Evolutionary conservation across 805 yeast genomes (phyloP).

Genomic region (Komagataella populi): DNA sequence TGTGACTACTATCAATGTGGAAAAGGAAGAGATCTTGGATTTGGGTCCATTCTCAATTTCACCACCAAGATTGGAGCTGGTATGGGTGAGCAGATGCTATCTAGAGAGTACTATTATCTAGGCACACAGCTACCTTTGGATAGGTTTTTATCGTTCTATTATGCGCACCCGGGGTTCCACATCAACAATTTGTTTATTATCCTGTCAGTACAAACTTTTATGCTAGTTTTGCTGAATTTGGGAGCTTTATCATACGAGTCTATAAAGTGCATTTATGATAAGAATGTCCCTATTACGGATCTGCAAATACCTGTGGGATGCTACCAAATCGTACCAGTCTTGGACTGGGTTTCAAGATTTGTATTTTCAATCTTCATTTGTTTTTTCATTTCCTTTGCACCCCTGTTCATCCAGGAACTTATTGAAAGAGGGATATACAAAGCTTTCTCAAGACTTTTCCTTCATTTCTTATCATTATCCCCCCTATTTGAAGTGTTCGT

Average conservation of each 20-base stretch:
- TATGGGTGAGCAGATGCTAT: constrained; percentile 92
- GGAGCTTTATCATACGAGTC: constrained; percentile 71
- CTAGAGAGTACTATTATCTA: constrained; percentile 82
- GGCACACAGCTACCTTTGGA: constrained; percentile 87
- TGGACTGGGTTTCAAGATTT: constrained; percentile 82
- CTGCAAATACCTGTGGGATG: constrained; percentile 71
- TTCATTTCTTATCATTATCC: constrained; percentile 70
- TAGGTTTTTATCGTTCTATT: constrained; percentile 81
- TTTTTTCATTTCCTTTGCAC: constrained; percentile 83
- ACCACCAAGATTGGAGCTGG: constrained; percentile 96
- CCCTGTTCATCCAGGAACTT: constrained; percentile 75
- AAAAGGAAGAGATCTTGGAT: constrained; percentile 91
- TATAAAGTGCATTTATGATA: constrained; percentile 52
- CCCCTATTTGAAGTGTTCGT: constrained; percentile 93
- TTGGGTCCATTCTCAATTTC: constrained; percentile 82
- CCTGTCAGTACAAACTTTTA: constrained; percentile 75
- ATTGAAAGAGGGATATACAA: constrained; percentile 77
- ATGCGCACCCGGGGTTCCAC: constrained; percentile 96
- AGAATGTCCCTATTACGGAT: constrained; percentile 60
- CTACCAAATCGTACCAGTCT: constrained; percentile 72
- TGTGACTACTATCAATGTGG: constrained; percentile 96
- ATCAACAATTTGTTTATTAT: constrained; percentile 81
- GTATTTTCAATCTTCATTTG: constrained; percentile 85
- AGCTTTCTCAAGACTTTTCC: constrained; percentile 54
- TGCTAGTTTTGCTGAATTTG: constrained; percentile 64